Percentiles rank a stretch among this genome's conserved stretches.
phyloP scores from a whole-genome alignment of 2,329 filamentous ascomycete species.

The Fusarium siculi region DNA sequence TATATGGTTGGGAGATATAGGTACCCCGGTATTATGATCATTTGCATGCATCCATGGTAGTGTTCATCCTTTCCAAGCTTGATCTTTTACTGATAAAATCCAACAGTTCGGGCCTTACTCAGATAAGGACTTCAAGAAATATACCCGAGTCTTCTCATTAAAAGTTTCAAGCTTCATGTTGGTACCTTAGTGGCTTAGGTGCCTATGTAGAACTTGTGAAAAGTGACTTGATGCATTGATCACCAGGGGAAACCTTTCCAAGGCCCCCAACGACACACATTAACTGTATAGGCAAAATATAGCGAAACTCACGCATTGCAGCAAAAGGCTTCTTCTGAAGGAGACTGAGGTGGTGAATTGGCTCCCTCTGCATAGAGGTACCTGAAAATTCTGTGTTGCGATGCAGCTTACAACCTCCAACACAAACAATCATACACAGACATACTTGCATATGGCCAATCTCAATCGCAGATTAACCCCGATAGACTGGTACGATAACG shows the following conservation, averaged over 20 bases:
- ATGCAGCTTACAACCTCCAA: constrained; percentile 6
- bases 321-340: neutral
- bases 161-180: neutral
- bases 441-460: neutral
- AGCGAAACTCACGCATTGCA: neutral
- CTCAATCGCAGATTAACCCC: neutral
- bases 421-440: neutral
- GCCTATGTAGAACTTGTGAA: neutral
- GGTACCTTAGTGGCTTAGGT: neutral
- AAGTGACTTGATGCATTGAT: neutral
- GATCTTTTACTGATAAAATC: neutral
- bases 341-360: neutral
- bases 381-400: constrained; percentile 13
- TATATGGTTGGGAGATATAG: neutral
- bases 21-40: neutral
- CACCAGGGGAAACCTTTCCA: neutral
- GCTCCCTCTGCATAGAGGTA: constrained; percentile 17
- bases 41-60: neutral
- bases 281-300: neutral
- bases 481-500: constrained; percentile 16
- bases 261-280: neutral
- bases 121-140: neutral
- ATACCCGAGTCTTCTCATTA: neutral
- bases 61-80: neutral
- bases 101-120: neutral